Evolutionary conservation across 768 basidiomycete genomes (phyloP).

Genomic region (Psilocybe azurescens): DNA sequence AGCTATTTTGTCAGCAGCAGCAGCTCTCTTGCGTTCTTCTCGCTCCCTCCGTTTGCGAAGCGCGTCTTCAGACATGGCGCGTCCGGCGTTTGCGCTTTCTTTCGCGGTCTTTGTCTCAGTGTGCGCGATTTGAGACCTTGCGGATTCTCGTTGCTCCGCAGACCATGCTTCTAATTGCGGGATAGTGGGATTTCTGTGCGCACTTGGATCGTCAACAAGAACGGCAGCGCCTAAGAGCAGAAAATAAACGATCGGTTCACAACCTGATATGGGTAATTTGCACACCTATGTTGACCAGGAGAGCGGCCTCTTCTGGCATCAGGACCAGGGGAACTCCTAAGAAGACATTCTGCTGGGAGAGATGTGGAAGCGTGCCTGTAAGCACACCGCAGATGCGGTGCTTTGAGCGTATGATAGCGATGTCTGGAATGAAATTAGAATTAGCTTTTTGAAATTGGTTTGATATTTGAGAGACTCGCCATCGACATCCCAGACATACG

Average conservation of each 20-base stretch:
- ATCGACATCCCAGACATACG: conserved; percentile 89
- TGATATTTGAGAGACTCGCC: conserved; percentile 46
- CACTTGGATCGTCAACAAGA: conserved; percentile 72
- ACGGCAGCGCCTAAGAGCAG: conserved; percentile 67
- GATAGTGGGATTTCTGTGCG: conserved; percentile 55
- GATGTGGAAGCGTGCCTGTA: conserved; percentile 90
- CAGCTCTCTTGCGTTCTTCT: conserved; percentile 49
- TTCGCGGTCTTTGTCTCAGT: conserved; percentile 56
- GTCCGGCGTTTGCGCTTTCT: conserved; percentile 40
- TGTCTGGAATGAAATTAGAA: conserved; percentile 55
- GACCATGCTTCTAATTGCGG: conserved; percentile 61
- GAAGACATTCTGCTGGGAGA: conserved; percentile 96
- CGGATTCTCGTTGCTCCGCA: conserved; percentile 46
- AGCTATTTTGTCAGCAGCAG: conserved; percentile 22
- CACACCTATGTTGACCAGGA: conserved; percentile 84
- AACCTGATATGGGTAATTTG: conserved; percentile 1
- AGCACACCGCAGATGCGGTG: conserved; percentile 87
- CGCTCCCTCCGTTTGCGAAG: conserved; percentile 74
- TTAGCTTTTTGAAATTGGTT: conserved; percentile 2
- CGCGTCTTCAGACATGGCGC: conserved; percentile 65
- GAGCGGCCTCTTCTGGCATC: conserved; percentile 90
- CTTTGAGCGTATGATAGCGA: conserved; percentile 76
- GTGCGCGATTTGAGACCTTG: conserved; percentile 52
- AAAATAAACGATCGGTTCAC: conserved; percentile 1
- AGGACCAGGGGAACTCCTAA: conserved; percentile 90